These are phyloP conservation scores for Agapanthus africanus DNA, from an alignment of 106 monocot species.

Conservation along the genomic window DNA sequence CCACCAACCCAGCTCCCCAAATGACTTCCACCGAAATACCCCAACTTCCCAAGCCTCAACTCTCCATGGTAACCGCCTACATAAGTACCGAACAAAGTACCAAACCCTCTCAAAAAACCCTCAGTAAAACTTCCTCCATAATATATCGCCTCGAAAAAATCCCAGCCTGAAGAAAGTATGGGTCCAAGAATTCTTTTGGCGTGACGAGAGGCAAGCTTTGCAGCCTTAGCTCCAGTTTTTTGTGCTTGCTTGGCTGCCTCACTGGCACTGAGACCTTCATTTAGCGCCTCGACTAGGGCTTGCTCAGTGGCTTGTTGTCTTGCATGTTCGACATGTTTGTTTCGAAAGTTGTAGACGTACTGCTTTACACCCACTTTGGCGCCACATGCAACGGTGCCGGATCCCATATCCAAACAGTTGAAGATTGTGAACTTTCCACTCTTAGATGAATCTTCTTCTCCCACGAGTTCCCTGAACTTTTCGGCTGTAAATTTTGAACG, in stretches of 20 bases:
- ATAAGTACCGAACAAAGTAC: constrained; percentile 62
- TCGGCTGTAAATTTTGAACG: constrained; percentile 31
- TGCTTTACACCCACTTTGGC: constrained; percentile 76
- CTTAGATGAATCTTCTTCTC: constrained; percentile 79
- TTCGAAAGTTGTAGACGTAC: constrained; percentile 73
- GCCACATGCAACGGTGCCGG: constrained; percentile 62
- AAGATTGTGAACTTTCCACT: constrained; percentile 84
- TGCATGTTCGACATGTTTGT: constrained; percentile 56
- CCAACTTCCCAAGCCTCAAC: constrained; percentile 46
- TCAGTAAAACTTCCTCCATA: constrained; percentile 53
- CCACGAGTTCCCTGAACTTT: constrained; percentile 78
- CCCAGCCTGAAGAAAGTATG: constrained; percentile 66
- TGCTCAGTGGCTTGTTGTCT: constrained; percentile 44
- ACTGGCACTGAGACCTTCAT: constrained; percentile 28
- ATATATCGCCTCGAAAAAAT: constrained; percentile 68
- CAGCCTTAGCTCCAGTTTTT: constrained; percentile 46
- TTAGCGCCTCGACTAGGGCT: constrained; percentile 40
- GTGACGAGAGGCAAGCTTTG: constrained; percentile 45
- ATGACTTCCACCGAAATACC: constrained; percentile 57
- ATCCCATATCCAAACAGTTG: constrained; percentile 90
- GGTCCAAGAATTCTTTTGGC: constrained; percentile 59
- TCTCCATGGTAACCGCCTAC: constrained; percentile 49
- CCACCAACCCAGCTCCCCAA: constrained; percentile 78
- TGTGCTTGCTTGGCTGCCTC: constrained; percentile 52
- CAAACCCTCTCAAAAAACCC: constrained; percentile 52